These are phyloP conservation scores for Parastagonospora avenae DNA, from an alignment of 2,329 filamentous ascomycete species.

Conservation along the genomic window DNA sequence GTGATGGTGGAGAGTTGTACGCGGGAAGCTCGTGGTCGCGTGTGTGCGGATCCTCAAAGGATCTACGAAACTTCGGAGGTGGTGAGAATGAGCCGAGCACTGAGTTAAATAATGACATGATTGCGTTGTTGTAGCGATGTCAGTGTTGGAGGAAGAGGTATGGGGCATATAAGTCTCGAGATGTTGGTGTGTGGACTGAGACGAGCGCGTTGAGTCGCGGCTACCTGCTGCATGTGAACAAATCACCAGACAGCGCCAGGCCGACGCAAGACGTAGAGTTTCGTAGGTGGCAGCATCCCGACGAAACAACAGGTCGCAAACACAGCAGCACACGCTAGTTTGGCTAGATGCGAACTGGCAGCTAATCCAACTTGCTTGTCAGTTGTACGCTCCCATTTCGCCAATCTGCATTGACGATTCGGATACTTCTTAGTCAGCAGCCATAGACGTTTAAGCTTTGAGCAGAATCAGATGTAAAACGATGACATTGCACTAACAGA, in stretches of 20 bases:
- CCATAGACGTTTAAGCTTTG: neutral
- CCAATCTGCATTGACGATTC: conserved; percentile 1
- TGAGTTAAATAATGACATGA: conserved; percentile 43
- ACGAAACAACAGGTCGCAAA: neutral
- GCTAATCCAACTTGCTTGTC: neutral
- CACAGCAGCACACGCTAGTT: too few species aligned
- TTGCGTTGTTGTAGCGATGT: conserved; percentile 6
- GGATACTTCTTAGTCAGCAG: conserved; percentile 28
- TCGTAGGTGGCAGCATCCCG: neutral
- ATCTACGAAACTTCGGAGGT: conserved; percentile 38
- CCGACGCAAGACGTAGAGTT: neutral
- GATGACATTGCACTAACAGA: too few species aligned
- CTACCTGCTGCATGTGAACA: conserved; percentile 34
- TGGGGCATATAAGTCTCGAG: too few species aligned
- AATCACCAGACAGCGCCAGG: conserved; percentile 26
- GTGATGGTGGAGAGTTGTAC: conserved; percentile 38
- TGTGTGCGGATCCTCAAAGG: conserved; percentile 43
- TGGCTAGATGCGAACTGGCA: neutral
- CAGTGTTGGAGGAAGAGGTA: conserved; percentile 11
- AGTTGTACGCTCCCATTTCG: neutral
- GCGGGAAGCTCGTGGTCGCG: conserved; percentile 42
- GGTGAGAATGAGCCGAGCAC: conserved; percentile 44
- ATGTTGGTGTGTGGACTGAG: conserved; percentile 1
- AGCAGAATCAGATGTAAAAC: neutral
- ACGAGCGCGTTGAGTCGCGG: conserved; percentile 23